A percentile compares a stretch with the other conserved stretches of the same genome.
Evolutionary conservation across 2,329 filamentous ascomycete species (phyloP).

Genomic region (Sclerotinia minor): DNA sequence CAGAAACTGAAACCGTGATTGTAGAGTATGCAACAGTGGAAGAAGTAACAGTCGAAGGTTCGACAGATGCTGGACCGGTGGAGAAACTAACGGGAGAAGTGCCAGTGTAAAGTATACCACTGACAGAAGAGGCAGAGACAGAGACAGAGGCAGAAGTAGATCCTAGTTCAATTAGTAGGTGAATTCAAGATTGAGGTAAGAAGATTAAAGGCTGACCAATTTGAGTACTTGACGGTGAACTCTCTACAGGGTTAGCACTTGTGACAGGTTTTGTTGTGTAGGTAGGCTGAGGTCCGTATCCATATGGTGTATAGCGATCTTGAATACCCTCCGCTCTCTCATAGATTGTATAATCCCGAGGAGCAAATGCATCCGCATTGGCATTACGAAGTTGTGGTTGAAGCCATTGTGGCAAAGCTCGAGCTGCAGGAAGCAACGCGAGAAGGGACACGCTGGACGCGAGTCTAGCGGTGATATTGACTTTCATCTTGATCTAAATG

Average conservation of each 20-base stretch:
- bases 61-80: slow-evolving; percentile 8
- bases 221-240: slow-evolving; percentile 22
- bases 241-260: slow-evolving; percentile 27
- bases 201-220: not conserved
- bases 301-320: slow-evolving; percentile 36
- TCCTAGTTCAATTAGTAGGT: slow-evolving; percentile 11
- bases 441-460: slow-evolving; percentile 31
- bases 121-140: slow-evolving; percentile 8
- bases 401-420: slow-evolving; percentile 36
- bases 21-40: slow-evolving; percentile 17
- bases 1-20: not conserved
- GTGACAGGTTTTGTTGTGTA: slow-evolving; percentile 20
- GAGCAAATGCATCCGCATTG: slow-evolving; percentile 27
- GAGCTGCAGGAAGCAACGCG: slow-evolving; percentile 28
- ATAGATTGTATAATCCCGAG: slow-evolving; percentile 36
- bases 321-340: slow-evolving; percentile 27
- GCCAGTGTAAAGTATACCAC: slow-evolving; percentile 7
- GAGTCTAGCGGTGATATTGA: slow-evolving; percentile 28
- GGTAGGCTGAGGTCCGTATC: slow-evolving; percentile 36
- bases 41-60: slow-evolving; percentile 15
- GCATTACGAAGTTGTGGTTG: slow-evolving; percentile 30
- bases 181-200: not conserved
- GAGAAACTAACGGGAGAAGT: slow-evolving; percentile 18
- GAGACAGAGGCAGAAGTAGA: slow-evolving; percentile 5
- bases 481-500: slow-evolving; percentile 38